Evolutionary conservation across 2,329 filamentous ascomycete genomes (phyloP).

Genomic region (Lecanosticta acicola): DNA sequence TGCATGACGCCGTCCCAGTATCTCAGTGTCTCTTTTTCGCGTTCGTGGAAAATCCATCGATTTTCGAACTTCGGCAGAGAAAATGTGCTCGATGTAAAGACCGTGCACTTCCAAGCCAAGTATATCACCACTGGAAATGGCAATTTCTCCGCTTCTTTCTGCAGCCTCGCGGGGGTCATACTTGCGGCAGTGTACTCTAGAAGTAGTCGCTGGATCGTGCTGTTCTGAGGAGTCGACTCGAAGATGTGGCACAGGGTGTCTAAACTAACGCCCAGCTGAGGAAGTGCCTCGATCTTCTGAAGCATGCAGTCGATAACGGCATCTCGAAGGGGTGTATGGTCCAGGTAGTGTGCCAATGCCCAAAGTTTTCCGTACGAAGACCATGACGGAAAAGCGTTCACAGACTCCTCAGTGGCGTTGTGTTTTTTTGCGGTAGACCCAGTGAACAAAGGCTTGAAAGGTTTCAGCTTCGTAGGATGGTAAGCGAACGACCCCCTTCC

Average conservation of each 20-base stretch:
- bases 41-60: no score
- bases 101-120: no score
- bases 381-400: background rate
- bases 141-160: no score
- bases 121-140: no score
- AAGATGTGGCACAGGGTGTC: background rate
- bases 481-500: conserved; percentile 4
- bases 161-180: no score
- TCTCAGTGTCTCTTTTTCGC: no score
- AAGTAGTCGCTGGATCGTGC: background rate
- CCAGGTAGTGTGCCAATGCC: background rate
- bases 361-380: background rate
- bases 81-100: no score
- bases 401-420: background rate
- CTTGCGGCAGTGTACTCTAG: background rate
- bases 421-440: conserved; percentile 6
- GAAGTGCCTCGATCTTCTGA: background rate
- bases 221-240: background rate
- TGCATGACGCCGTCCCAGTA: no score
- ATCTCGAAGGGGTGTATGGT: background rate
- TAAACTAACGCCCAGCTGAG: background rate
- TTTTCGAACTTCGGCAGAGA: no score
- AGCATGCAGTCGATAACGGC: background rate
- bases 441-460: conserved; percentile 9
- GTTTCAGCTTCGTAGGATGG: conserved; percentile 1